A percentile compares a stretch with the other conserved stretches of the same genome.
These are phyloP conservation scores for Cinchona pubescens DNA, from an alignment of 257 asterid genomes.

Conservation along the genomic window DNA sequence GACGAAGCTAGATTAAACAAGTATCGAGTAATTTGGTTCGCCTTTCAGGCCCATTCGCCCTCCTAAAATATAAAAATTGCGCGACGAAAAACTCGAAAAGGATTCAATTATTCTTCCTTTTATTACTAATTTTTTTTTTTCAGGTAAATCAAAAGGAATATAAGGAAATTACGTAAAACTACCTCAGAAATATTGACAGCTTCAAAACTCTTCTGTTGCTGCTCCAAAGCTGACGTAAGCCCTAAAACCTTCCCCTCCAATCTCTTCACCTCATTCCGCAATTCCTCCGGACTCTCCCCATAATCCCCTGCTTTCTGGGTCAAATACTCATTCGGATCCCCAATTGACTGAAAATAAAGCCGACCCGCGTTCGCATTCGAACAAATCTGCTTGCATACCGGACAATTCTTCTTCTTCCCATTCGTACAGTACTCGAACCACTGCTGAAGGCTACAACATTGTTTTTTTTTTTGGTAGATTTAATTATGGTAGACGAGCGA, in stretches of 20 bases:
- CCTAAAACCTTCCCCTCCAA: conserved; percentile 75
- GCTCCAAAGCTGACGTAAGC: conserved; percentile 62
- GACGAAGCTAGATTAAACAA: too few relatives aligned
- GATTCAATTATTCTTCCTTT: too few relatives aligned
- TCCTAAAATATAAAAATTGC: too few relatives aligned
- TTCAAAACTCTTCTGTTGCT: conserved; percentile 52
- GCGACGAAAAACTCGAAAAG: too few relatives aligned
- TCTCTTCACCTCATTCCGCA: conserved; percentile 59
- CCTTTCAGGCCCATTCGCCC: too few relatives aligned
- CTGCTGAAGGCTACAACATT: conserved; percentile 82
- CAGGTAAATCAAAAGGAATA: not conserved
- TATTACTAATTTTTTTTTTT: not conserved
- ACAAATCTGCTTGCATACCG: conserved; percentile 86
- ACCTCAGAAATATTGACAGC: conserved; percentile 64
- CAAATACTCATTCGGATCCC: conserved; percentile 56
- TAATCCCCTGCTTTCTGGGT: conserved; percentile 48
- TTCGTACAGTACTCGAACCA: conserved; percentile 96
- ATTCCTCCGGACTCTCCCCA: conserved; percentile 46
- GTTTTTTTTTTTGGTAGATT: not conserved
- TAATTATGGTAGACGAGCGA: not conserved
- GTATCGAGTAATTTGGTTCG: too few relatives aligned
- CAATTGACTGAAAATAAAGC: conserved; percentile 82
- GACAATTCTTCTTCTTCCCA: conserved; percentile 82
- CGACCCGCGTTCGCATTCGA: conserved; percentile 58
- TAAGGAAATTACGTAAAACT: conserved; percentile 4